Percentiles rank a stretch among this genome's conserved stretches.
phyloP scores from a whole-genome alignment of 2,329 filamentous ascomycete species.

The Nemania sp. region DNA sequence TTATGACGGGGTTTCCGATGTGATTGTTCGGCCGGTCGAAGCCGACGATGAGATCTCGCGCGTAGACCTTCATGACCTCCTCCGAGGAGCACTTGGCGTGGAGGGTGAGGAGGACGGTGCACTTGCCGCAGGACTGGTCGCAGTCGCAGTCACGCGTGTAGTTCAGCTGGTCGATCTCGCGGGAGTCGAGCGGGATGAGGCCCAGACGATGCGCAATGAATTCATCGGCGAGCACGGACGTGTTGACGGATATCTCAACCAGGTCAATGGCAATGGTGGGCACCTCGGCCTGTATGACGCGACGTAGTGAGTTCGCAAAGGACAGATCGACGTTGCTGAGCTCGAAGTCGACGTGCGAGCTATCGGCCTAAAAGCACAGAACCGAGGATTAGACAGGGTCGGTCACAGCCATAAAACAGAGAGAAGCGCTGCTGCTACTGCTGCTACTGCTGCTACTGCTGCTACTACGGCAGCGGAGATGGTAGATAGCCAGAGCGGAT shows the following conservation, averaged over 20 bases:
- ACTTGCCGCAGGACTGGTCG: constrained; percentile 91
- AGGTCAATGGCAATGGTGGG: constrained; percentile 94
- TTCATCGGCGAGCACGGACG: constrained; percentile 93
- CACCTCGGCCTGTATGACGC: constrained; percentile 90
- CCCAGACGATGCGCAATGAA: constrained; percentile 93
- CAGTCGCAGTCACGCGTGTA: constrained; percentile 97
- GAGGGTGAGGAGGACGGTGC: constrained; percentile 81
- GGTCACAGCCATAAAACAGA: neutral
- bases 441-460: neutral
- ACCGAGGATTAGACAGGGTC: constrained; percentile 30
- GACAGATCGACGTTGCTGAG: constrained; percentile 86
- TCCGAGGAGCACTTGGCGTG: constrained; percentile 85
- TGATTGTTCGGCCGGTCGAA: constrained; percentile 71
- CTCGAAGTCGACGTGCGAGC: constrained; percentile 85
- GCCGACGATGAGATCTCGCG: constrained; percentile 79
- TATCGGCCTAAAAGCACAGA: constrained; percentile 66
- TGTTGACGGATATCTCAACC: constrained; percentile 91
- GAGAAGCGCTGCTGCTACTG: neutral
- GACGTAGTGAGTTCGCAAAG: constrained; percentile 90
- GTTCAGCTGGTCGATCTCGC: constrained; percentile 78
- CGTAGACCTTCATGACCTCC: constrained; percentile 92
- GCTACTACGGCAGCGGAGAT: too few relatives aligned
- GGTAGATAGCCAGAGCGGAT: constrained; percentile 1
- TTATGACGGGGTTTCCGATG: constrained; percentile 81
- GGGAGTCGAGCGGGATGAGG: constrained; percentile 83